Evolutionary conservation across 108 stramenopile species (phyloP), one percentile per base, ranked within the genome.

Genomic region (Skeletonema potamos): DNA sequence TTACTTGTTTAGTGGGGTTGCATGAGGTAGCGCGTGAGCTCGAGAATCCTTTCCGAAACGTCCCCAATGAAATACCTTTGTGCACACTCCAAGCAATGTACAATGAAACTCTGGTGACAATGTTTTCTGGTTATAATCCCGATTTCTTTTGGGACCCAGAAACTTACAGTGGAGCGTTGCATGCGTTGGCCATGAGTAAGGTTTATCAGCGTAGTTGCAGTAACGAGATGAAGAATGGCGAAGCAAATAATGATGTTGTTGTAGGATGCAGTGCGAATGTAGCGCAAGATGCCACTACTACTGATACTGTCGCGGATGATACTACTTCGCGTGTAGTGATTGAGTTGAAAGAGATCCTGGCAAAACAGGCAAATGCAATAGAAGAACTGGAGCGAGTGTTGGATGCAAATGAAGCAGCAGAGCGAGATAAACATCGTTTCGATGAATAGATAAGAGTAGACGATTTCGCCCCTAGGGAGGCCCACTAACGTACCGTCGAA

Each of bases 41-140:
- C 46, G 89, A 89, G 62, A 89, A 89, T 75, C 91, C 91, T 0
- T 92, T 90, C 70, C 74, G 86, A 2, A 89, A 89, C 74, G 83
- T 88, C 11, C 91, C 91, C 30, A 92, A 92, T 66, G 88, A 92
- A 55, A 57, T 92, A 59, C 88, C 91, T 28, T 30, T 92, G 9
- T 79, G 81, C n/a, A 88, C 86, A 1, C 36, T 92, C 2, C 71
- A 73, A 48, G 91, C 91, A 11, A 70, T 79, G 70, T 92, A 72
- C 80, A 75, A 75, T 62, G 79, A 80, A 33, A 51, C 74, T 11
- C 41, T 80, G 43, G 43, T 80, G 37, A 70, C 74, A 67, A 79
- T 66, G 55, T 84, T 73, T 54, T 66, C 69, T 13, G 85, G 86
- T 9, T 58, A 74, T 36, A 75, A 85, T 57, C 86, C 89, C 13